These are phyloP conservation scores for Gigaspora rosea DNA, from an alignment of 192 early-diverging fungal genomes.

Conservation along the genomic window DNA sequence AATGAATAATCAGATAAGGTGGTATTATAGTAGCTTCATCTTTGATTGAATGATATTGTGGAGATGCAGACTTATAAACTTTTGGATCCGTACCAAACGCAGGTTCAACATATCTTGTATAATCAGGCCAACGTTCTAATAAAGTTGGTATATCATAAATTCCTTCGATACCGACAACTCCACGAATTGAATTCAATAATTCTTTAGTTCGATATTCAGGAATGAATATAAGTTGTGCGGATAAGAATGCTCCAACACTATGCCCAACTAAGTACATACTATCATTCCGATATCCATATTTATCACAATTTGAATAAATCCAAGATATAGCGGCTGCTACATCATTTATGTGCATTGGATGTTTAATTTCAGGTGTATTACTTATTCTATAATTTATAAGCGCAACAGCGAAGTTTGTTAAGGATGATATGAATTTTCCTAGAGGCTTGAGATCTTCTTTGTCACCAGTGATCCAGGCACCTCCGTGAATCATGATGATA, in stretches of 20 bases:
- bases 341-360: conserved; percentile 76
- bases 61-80: conserved; percentile 49
- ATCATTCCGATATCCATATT: conserved; percentile 37
- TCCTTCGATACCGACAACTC: conserved; percentile 77
- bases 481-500: conserved; percentile 79
- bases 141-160: conserved; percentile 81
- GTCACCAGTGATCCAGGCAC: conserved; percentile 83
- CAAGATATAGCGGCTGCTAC: conserved; percentile 56
- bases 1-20: conserved; percentile 67
- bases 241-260: conserved; percentile 78
- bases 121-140: conserved; percentile 62
- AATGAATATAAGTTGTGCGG: conserved; percentile 60
- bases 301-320: conserved; percentile 32
- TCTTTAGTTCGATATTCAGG: conserved; percentile 38
- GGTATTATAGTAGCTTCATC: conserved; percentile 18
- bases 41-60: conserved; percentile 35
- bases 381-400: conserved; percentile 76
- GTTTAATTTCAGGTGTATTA: conserved; percentile 43
- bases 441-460: conserved; percentile 60
- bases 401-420: conserved; percentile 58
- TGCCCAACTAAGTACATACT: conserved; percentile 69
- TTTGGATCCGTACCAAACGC: conserved; percentile 63
- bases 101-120: conserved; percentile 69
- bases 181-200: conserved; percentile 43
- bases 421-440: conserved; percentile 50